A percentile compares a stretch with the other conserved stretches of the same genome.
Evolutionary conservation across 2,329 filamentous ascomycete species (phyloP).

Genomic region (Daldinia sp.): DNA sequence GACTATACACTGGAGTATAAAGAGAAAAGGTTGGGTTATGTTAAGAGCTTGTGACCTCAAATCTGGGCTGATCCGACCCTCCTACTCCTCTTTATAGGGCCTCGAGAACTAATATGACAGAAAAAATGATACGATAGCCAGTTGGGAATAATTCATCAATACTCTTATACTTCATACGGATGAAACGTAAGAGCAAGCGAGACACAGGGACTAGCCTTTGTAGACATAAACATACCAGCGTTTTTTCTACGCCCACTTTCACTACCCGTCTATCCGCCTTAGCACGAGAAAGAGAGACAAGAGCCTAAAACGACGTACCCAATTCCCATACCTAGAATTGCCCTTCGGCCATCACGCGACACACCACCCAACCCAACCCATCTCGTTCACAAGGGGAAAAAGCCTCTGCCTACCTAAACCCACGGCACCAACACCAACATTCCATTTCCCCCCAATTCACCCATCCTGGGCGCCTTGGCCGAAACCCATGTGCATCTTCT

Average conservation of each 20-base stretch:
- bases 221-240: background rate
- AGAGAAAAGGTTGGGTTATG: background rate
- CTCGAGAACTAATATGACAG: background rate
- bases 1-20: conserved; percentile 5
- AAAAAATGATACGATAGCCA: background rate
- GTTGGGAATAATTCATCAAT: background rate
- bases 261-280: background rate
- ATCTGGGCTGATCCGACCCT: background rate
- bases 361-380: background rate
- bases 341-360: background rate
- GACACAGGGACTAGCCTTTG: conserved; percentile 1
- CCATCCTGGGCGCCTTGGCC: background rate
- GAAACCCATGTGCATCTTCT: background rate
- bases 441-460: background rate
- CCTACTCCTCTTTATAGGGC: background rate
- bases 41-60: background rate
- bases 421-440: no score
- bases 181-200: background rate
- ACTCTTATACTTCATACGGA: background rate
- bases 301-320: background rate
- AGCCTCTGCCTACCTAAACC: background rate
- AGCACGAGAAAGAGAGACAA: background rate
- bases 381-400: background rate
- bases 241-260: conserved; percentile 5
- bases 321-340: background rate